Evolutionary conservation across 768 basidiomycete genomes (phyloP), one percentile per base, ranked within the genome.

Genomic region (Tubosaeta sp.): DNA sequence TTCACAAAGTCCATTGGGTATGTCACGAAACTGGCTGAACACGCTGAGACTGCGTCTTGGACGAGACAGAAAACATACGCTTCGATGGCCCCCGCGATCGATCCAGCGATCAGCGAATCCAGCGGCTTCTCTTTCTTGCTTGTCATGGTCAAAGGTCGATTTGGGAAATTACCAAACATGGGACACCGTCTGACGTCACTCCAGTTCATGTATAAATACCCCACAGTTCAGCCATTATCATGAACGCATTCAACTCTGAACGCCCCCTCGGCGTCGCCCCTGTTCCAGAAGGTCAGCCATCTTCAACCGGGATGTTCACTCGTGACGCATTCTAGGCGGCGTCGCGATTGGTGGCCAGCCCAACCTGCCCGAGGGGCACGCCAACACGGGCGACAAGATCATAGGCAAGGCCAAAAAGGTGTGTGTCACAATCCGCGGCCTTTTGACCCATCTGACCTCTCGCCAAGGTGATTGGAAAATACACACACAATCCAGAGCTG

Each of bases 1-100:
- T 98, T 97, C 45, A 95, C 85, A 61, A 83, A 94, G 66, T 98
- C 93, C 0, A 89, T 86, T 1, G 92, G 91, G 59, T 92, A 95
- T 18, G 90, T 94, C 55, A 87, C 71, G 71, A 88, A 87, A 53
- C 88, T 90, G 65, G 59, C 64, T 68, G 61, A 64, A 71, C 60
- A 65, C 54, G 55, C 59, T 78, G 60, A 73, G 69, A 52, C 27
- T 2, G 16, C 9, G 9, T 4, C 3, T 9, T 10, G 2, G 3
- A 18, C 25, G 13, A 24, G 3, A 31, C 6, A 2, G 40, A 14
- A n/a, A 6, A 73, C 86, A 72, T 69, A 90, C 88, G 90, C 91
- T 75, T 97, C 94, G 51, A 96, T 76, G 8, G 87, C 93, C 14
- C 96, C 95, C 22, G 96, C 95, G 0, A 87, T 89, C 14, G 91